These are phyloP conservation scores for Purpureocillium takamizusanense DNA, from an alignment of 2,329 filamentous ascomycete species.

Conservation along the genomic window DNA sequence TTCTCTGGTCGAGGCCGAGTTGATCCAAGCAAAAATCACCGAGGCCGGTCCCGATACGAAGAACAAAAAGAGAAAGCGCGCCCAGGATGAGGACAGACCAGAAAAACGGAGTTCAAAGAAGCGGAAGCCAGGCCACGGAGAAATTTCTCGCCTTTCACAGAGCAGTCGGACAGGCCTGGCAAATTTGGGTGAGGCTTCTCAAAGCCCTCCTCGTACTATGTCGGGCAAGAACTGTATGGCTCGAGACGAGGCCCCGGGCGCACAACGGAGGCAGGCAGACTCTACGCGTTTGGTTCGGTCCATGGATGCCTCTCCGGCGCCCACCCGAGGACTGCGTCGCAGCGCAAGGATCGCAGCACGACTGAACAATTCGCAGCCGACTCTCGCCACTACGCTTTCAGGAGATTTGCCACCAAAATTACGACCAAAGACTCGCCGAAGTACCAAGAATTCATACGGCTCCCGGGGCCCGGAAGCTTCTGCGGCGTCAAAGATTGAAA, in stretches of 20 bases:
- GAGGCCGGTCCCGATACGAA: background rate
- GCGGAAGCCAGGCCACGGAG: background rate
- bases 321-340: background rate
- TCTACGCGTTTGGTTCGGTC: background rate
- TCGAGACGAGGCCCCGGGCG: background rate
- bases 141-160: background rate
- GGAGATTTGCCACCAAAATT: background rate
- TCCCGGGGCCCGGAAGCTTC: background rate
- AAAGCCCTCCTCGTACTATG: background rate
- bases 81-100: background rate
- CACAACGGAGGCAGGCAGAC: background rate
- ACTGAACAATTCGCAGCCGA: background rate
- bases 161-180: background rate
- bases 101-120: background rate
- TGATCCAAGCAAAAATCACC: background rate
- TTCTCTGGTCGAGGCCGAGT: conserved; percentile 14
- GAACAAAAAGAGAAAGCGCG: background rate
- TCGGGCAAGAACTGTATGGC: background rate
- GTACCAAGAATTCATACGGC: background rate
- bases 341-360: conserved; percentile 2
- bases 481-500: background rate
- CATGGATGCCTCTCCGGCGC: background rate
- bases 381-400: too few relatives aligned
- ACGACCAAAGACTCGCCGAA: background rate
- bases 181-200: background rate